Base-by-base conservation (phyloP, 345 rosid genomes). In the Rhizophora mangle region DNA sequence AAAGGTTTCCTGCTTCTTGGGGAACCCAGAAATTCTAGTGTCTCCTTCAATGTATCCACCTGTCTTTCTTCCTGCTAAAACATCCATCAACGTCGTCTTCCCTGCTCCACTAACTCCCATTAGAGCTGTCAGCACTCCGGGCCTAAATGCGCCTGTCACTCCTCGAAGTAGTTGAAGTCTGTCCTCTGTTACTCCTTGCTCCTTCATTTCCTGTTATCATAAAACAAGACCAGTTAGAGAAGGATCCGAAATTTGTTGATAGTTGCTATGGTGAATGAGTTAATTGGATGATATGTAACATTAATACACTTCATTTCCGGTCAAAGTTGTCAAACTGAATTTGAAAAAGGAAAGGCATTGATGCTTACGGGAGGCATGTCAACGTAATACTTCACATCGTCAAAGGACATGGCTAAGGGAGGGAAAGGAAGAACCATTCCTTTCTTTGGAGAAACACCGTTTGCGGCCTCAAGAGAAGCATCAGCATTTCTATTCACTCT, bases 371-470 rank as follows among this genome's bases (percentile, higher is more conserved):
- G 62, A 43, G 97, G 97, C 93, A 89, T 91, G 76, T 91, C 91
- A 4, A 91, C 96, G 46, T 74, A 85, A 83, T 89, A 91, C 69
- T 84, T 76, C 54, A 91, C 84, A 43, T 58, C 69, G 52, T 87
- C 84, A 15, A 91, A 91, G 9, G 97, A 87, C 97, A 91, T 89
- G 29, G 87, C 82, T 8, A 86, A 85, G 59, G 96, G 96, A 49
- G 88, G 79, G 82, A 91, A 91, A 63, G 96, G 97, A 64, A 91
- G 82, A 74, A 86, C 83, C 93, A 89, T 87, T 80, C 97, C 97
- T 84, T 78, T 83, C 80, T 82, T 87, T 0, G 72, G 69, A 15
- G 79, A 65, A 66, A 68, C 78, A 54, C 75, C 77, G 18, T 74
- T 80, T 32, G 39, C 78, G 47, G 49, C 62, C 20, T 62, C 84